Evolutionary conservation across 306 rosid species (phyloP), one percentile per base, ranked within the genome.

Genomic region (Quercus variabilis): DNA sequence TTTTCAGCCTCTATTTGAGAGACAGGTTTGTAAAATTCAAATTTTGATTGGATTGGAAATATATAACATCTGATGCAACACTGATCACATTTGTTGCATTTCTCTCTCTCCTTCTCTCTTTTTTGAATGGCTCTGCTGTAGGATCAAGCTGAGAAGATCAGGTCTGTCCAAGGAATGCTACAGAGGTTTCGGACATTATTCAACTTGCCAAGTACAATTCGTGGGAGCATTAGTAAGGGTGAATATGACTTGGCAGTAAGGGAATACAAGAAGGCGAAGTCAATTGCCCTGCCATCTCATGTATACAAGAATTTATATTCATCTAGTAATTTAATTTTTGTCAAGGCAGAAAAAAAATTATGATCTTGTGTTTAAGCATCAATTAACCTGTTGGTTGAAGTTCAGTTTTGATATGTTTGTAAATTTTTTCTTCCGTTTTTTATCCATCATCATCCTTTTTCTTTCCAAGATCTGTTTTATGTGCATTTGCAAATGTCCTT

Each of bases 261-360:
- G 87, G 99, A 95, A 84, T 93, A 95, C 96, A 95, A 95, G 91
- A 95, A 95, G 91, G 98, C 99, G 65, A 95, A 95, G 86, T 95
- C 99, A 19, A 93, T 95, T 81, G 97, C 93, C 71, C 85, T 95
- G 52, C 99, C 99, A 17, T 93, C 97, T 75, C 99, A 95, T 86
- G 99, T 95, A 93, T 73, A 30, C 79, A 81, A 76, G 52, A 74
- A 58, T 75, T 77, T 71, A 12, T 46, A 58, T 59, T 73, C 58
- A 63, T 83, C 30, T 60, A 5, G 74, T 23, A 51, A 17, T 10
- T 33, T 68, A 49, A 9, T 4, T 19, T 20, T 73, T 5, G 26
- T 23, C 59, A 6, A 59, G 69, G 23, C 21, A 74, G 21, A 11
- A 33, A 20, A 69, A 20, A 69, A 15, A 14, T 55, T 69, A 18